Evolutionary conservation across 805 yeast species (phyloP), one percentile per base, ranked within the genome.

Genomic region (Yamadazyma endophytica): DNA sequence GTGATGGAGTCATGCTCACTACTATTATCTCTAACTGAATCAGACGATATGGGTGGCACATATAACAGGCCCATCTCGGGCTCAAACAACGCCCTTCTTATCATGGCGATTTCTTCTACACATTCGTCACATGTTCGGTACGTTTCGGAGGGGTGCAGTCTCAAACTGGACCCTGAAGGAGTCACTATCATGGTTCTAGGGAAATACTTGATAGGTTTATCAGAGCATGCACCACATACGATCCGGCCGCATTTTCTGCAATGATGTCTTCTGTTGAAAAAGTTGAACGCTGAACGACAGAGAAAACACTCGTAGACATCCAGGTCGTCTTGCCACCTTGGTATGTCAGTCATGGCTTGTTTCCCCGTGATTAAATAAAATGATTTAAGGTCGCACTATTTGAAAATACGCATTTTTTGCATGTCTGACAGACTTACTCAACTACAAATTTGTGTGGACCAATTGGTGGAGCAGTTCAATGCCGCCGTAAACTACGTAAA

Each of bases 391-490:
- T n/a, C n/a, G n/a, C n/a, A n/a, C n/a, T n/a, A n/a, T n/a, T n/a
- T n/a, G n/a, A n/a, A n/a, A n/a, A n/a, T n/a, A 6, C 25, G 9
- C 24, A 17, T 17, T 21, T 11, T 12, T 18, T 15, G 24, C 18
- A 81, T 84, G 94, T 70, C 95, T 0, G 97, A 89, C 58, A 68
- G 96, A 50, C 65, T 89, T 21, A 86, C 96, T 2, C 97, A 89
- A 53, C 70, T 89, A 15, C 97, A 89, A 49, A 72, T 84, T 26
- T 86, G 96, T 46, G 64, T 89, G 21, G 97, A 89, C 54, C 88
- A 76, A 52, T 70, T 84, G 37, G 73, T 81, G 37, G 92, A 84
- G 39, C 89, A 82, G 57, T 81, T 84, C 60, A 77, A 79, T 44
- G 85, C 90, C 2, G 78, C 92, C 2, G 61, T 83, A 31, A 80